These are phyloP conservation scores for Coemansia sp. DNA, from an alignment of 192 early-diverging fungal genomes.

Conservation along the genomic window DNA sequence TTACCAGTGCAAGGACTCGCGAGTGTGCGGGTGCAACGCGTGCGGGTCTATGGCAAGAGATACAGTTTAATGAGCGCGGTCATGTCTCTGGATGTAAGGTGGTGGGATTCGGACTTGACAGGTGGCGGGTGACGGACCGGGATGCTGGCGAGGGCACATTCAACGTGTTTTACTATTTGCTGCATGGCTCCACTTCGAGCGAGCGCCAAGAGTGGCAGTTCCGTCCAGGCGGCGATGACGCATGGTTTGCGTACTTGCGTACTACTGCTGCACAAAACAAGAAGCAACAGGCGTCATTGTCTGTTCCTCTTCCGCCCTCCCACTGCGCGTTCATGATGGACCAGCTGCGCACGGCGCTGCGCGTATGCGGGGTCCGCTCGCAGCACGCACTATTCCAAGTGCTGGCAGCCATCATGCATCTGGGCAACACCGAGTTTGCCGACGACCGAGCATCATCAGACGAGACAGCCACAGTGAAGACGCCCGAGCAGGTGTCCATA, in stretches of 20 bases:
- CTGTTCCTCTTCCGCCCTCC: no score
- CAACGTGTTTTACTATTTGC: constrained; percentile 94
- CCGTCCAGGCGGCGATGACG: constrained; percentile 60
- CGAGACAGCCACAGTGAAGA: constrained; percentile 80
- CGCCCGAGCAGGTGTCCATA: constrained; percentile 74
- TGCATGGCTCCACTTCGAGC: constrained; percentile 77
- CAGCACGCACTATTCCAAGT: constrained; percentile 82
- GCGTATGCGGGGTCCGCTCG: constrained; percentile 65
- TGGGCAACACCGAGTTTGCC: constrained; percentile 86
- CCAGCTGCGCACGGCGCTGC: constrained; percentile 66
- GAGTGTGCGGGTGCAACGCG: constrained; percentile 80
- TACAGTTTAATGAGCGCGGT: constrained; percentile 90
- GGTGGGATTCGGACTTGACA: constrained; percentile 87
- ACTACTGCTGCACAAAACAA: constrained; percentile 34
- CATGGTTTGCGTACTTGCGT: constrained; percentile 31
- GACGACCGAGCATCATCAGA: constrained; percentile 67
- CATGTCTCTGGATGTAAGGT: constrained; percentile 84
- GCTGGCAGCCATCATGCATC: constrained; percentile 82
- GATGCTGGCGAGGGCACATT: constrained; percentile 80
- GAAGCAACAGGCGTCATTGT: no score
- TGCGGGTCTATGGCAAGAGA: constrained; percentile 81
- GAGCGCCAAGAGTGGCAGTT: constrained; percentile 78
- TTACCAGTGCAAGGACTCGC: constrained; percentile 82
- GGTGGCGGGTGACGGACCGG: constrained; percentile 70
- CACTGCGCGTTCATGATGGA: constrained; percentile 81